Evolutionary conservation across 352 stramenopile species (phyloP), one percentile per base, ranked within the genome.

Genomic region (Thalassiosira mediterranea): DNA sequence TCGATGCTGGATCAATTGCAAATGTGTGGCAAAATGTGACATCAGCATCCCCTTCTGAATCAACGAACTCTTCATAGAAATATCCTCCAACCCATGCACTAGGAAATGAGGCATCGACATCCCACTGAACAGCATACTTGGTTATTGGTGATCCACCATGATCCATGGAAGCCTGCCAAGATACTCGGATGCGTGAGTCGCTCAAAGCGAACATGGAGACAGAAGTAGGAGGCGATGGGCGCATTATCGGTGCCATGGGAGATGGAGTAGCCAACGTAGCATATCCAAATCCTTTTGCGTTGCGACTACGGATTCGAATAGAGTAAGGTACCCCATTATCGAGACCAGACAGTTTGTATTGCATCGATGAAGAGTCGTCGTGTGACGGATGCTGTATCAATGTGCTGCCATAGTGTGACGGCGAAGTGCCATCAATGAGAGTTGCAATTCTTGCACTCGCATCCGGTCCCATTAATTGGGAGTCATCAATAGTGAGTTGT

Each of bases 51-150:
- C 67, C 34, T 66, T 64, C 15, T 17, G 15, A 31, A 34, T 68
- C 61, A 3, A 78, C 70, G 32, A 59, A 67, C 23, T 62, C 29
- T 64, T 83, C 63, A 10, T 76, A 51, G 34, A 75, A 77, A 62
- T 71, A 80, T 26, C 59, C 72, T 53, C 61, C 28, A 5, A 69
- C 31, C 65, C 66, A 82, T 23, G 76, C 76, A 56, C 52, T 85
- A 51, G 78, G 47, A 80, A 86, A 86, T 17, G 51, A 72, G 25
- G 62, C 15, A 17, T 74, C 74, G 4, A 81, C 92, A 67, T 98
- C 95, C 96, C 96, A 98, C 83, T 99, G 90, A 42, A 99, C 83
- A 31, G 74, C 71, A 78, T 98, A 98, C 37, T 90, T 93, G 4
- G 83, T 80, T 34, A 99, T 93, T 3, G 74, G 63, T 0, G 91